Evolutionary conservation across 1,284 basidiomycete genomes (phyloP), one percentile per base, ranked within the genome.

Genomic region (Rhodotorula sp.): DNA sequence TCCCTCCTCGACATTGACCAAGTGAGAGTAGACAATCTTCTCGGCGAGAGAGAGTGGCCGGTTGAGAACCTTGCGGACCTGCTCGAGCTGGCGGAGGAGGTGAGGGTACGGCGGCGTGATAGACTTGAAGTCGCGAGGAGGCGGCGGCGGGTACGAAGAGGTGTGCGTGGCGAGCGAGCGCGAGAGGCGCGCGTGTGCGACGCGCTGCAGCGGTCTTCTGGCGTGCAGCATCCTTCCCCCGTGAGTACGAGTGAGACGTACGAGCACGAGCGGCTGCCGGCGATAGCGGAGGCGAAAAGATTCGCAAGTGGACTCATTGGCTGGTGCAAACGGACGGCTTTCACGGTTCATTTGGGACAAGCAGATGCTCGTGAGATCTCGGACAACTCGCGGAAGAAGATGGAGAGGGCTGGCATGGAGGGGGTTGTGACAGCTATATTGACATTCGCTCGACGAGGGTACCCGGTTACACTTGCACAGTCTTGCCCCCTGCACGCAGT

Each of bases 21-120:
- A 83, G 82, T 99, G 96, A 76, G 92, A 89, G 81, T 97, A 99
- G 56, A 99, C 85, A 60, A 99, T 96, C 85, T 99, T 99, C 82
- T 99, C 96, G 34, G 95, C 90, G 24, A 99, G 85, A 1, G 94
- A 94, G 68, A 99, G 83, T 26, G 91, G 90, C 65, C 87, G 83
- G 72, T 85, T 84, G 76, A 98, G 84, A 61, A 91, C 82, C 61
- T 84, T 80, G 67, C 90, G 87, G 64, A 94, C 91, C 63, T 82
- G 82, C 60, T 86, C 83, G 67, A 98, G 87, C 59, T 90, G 94
- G 75, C 26, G 13, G 56, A 92, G 84, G 58, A 99, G 84, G 67
- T 83, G 82, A 13, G 85, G 76, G 82, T 99, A 99, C 28, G 94
- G 94, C 37, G 96, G 96, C 16, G 73, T 75, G 71, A 75, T 75